These are phyloP conservation scores for Euclidium syriacum DNA, from an alignment of 345 rosid species.

Conservation along the genomic window DNA sequence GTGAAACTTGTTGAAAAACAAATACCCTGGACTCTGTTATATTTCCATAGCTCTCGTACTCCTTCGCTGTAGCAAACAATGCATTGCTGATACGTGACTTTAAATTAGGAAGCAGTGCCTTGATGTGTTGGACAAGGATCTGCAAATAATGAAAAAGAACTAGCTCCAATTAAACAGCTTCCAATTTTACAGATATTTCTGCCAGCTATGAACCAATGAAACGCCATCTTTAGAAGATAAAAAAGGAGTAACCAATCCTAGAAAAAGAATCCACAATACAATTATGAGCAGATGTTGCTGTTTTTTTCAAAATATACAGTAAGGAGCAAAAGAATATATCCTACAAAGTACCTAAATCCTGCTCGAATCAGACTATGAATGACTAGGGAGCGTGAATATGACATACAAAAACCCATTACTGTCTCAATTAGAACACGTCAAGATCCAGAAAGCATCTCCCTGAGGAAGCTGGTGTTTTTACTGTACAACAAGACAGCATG, in stretches of 20 bases:
- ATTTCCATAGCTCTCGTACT: constrained; percentile 90
- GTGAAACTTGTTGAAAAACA: background rate
- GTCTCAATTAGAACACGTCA: background rate
- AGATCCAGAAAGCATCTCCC: background rate
- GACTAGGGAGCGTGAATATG: background rate
- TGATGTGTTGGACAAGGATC: constrained; percentile 90
- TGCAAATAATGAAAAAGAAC: constrained; percentile 28
- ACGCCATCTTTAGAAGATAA: background rate
- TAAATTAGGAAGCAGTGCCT: constrained; percentile 69
- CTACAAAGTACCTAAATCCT: background rate
- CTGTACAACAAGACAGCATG: background rate
- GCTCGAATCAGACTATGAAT: background rate
- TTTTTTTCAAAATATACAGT: background rate
- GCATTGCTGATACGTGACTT: constrained; percentile 70
- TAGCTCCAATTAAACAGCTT: background rate
- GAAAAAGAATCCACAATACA: background rate
- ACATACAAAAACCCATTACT: background rate
- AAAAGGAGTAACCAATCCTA: background rate
- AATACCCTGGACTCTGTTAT: constrained; percentile 82
- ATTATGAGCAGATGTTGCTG: background rate
- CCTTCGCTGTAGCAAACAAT: constrained; percentile 77
- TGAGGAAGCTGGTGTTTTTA: background rate
- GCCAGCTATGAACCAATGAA: background rate
- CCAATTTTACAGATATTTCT: background rate
- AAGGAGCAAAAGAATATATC: background rate